Percentiles rank a stretch among this genome's conserved stretches.
These are phyloP conservation scores for Lepidium africanum DNA, from an alignment of 345 rosid species.

Conservation along the genomic window DNA sequence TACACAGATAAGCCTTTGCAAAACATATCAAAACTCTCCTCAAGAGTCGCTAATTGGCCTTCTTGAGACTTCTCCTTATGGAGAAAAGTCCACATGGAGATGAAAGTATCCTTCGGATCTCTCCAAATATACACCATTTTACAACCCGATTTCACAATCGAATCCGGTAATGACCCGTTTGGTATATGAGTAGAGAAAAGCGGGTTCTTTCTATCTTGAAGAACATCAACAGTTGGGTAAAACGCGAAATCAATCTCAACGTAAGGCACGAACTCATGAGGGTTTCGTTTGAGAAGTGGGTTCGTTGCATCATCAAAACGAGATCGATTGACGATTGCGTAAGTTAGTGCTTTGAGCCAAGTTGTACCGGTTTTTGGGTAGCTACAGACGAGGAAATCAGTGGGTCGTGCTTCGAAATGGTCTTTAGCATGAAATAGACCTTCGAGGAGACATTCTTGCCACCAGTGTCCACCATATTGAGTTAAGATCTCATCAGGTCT, in stretches of 20 bases:
- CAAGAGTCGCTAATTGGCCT: slow-evolving; percentile 25
- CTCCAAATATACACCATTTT: slow-evolving; percentile 34
- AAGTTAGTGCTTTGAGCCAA: slow-evolving; percentile 35
- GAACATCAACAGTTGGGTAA: slow-evolving; percentile 25
- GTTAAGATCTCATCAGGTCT: slow-evolving; percentile 23
- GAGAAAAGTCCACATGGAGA: slow-evolving; percentile 33
- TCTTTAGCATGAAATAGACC: slow-evolving; percentile 28
- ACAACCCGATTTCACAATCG: slow-evolving; percentile 20
- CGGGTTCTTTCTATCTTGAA: slow-evolving; percentile 17
- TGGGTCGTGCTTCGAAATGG: slow-evolving; percentile 27
- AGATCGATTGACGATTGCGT: slow-evolving; percentile 22
- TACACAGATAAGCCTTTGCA: slow-evolving; percentile 30
- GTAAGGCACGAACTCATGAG: slow-evolving; percentile 35
- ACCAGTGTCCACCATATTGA: slow-evolving; percentile 23
- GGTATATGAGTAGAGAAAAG: slow-evolving; percentile 34
- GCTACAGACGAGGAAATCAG: slow-evolving; percentile 30
- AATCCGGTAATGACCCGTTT: slow-evolving; percentile 18
- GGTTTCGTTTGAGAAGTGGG: slow-evolving; percentile 23
- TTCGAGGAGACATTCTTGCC: slow-evolving; percentile 33
- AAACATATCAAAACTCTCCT: slow-evolving; percentile 27
- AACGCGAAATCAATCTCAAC: slow-evolving; percentile 34
- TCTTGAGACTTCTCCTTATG: slow-evolving; percentile 32
- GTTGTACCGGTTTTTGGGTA: slow-evolving; percentile 36
- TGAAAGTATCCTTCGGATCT: slow-evolving; percentile 32
- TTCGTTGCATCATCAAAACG: slow-evolving; percentile 6